phyloP scores from a whole-genome alignment of 1,139 yeast genomes.

The Hanseniaspora uvarum region DNA sequence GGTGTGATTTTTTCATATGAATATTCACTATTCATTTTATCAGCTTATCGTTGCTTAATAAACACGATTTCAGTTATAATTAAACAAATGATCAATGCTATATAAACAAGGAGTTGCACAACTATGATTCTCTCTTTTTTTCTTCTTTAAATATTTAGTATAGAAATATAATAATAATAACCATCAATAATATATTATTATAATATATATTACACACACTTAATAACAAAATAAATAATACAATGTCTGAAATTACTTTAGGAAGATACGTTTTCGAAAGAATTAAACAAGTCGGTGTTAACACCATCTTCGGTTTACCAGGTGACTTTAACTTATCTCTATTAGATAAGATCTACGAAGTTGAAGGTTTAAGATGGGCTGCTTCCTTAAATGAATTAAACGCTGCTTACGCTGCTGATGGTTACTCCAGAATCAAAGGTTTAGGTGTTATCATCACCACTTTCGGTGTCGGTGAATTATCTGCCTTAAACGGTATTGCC shows the following conservation, averaged over 20 bases:
- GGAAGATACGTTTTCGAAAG: slow-evolving; percentile 58
- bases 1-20: no score
- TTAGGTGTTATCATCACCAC: slow-evolving; percentile 54
- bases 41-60: no score
- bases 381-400: slow-evolving; percentile 65
- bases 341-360: slow-evolving; percentile 54
- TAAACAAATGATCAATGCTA: no score
- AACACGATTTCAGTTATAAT: no score
- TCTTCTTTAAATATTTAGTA: background rate
- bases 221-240: no score
- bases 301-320: slow-evolving; percentile 57
- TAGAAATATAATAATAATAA: background rate
- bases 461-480: slow-evolving; percentile 79
- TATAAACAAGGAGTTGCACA: background rate
- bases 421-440: slow-evolving; percentile 58
- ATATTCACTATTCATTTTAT: no score
- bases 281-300: slow-evolving; percentile 40
- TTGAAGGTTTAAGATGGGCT: slow-evolving; percentile 52
- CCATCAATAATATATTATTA: slow-evolving; percentile 2
- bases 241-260: slow-evolving; percentile 38
- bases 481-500: slow-evolving; percentile 74
- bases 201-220: background rate
- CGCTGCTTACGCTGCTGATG: slow-evolving; percentile 65
- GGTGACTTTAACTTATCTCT: slow-evolving; percentile 62
- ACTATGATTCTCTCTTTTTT: background rate